A percentile compares a stretch with the other conserved stretches of the same genome.
Evolutionary conservation across 495 filamentous ascomycete genomes (phyloP).

Genomic region (Talaromyces stipitatus): DNA sequence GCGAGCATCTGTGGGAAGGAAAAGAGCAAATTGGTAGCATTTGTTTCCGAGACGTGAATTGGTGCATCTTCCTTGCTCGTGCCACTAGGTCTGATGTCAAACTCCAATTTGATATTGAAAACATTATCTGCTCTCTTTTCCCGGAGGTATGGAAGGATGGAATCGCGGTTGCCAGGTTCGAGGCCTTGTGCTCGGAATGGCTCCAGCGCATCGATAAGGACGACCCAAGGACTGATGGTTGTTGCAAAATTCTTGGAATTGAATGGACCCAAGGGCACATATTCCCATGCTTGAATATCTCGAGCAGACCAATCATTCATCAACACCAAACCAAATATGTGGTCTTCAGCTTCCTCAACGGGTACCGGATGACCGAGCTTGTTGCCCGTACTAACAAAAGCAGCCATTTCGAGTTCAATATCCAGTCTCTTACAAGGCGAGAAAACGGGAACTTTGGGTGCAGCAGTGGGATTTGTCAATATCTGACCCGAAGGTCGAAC

Average conservation of each 20-base stretch:
- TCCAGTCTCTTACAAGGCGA: constrained; percentile 63
- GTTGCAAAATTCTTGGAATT: constrained; percentile 93
- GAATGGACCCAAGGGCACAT: constrained; percentile 78
- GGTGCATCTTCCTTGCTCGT: constrained; percentile 36
- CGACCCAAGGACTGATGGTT: constrained; percentile 81
- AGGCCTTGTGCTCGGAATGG: constrained; percentile 55
- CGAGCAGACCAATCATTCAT: constrained; percentile 94
- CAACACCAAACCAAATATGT: constrained; percentile 80
- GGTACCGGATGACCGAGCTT: constrained; percentile 54
- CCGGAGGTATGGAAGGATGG: constrained; percentile 61
- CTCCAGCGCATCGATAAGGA: constrained; percentile 75
- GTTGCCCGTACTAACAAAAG: constrained; percentile 65
- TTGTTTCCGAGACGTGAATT: constrained; percentile 58
- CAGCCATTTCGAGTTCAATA: constrained; percentile 82
- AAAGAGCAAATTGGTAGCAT: constrained; percentile 68
- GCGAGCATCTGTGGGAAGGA: constrained; percentile 94
- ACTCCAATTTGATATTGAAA: constrained; percentile 68
- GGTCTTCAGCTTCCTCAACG: constrained; percentile 62
- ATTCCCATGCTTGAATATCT: constrained; percentile 90
- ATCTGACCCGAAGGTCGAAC: constrained; percentile 79
- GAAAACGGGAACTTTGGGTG: constrained; percentile 55
- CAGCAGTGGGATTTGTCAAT: constrained; percentile 53
- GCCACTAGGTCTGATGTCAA: constrained; percentile 61
- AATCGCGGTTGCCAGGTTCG: constrained; percentile 49
- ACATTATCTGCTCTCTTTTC: constrained; percentile 55